phyloP scores from a whole-genome alignment of 1,139 yeast species.

The Nakaseomyces kungkrabaensis region DNA sequence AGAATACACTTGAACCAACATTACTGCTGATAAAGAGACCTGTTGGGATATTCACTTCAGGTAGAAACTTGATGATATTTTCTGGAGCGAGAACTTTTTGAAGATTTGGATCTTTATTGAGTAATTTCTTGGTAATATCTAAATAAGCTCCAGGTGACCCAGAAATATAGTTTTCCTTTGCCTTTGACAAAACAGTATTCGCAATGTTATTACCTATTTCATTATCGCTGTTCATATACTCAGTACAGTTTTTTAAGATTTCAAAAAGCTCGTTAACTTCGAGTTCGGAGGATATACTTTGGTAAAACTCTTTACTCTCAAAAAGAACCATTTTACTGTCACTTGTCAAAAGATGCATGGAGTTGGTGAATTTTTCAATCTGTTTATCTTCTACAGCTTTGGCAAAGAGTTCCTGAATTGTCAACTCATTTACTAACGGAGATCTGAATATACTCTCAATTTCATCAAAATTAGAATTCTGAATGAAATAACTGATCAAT shows the following conservation, averaged over 20 bases:
- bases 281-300: neutral
- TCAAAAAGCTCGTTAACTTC: neutral
- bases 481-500: neutral
- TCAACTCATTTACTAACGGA: neutral
- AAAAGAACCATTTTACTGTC: neutral
- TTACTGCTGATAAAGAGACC: neutral
- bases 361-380: neutral
- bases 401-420: neutral
- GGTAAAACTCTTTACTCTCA: neutral
- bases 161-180: neutral
- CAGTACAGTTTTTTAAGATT: neutral
- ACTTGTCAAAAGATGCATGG: neutral
- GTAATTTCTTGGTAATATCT: neutral
- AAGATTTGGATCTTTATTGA: neutral
- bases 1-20: slow-evolving; percentile 30
- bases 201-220: neutral
- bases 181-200: neutral
- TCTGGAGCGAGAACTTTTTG: neutral
- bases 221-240: neutral
- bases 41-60: neutral
- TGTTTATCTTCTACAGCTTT: neutral
- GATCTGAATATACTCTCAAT: neutral
- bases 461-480: neutral
- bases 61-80: neutral
- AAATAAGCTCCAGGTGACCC: neutral